These are phyloP conservation scores for Podospora pseudoanserina DNA, from an alignment of 495 filamentous ascomycete species.

Conservation along the genomic window DNA sequence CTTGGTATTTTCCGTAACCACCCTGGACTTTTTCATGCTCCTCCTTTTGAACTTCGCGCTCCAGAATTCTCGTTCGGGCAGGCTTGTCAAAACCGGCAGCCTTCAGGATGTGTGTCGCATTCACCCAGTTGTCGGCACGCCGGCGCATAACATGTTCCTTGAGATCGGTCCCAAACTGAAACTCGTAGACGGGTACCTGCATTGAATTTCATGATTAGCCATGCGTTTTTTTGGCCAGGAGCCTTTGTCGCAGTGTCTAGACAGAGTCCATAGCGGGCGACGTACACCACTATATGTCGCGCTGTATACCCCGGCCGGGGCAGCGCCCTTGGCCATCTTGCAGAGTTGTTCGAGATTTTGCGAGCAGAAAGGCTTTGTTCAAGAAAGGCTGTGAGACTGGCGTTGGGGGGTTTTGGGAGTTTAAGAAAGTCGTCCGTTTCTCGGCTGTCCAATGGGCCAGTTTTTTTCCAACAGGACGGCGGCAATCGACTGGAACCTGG, in stretches of 20 bases:
- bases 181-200: slow-evolving; percentile 72
- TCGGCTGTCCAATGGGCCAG: neutral
- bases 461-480: neutral
- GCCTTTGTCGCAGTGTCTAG: neutral
- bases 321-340: slow-evolving; percentile 41
- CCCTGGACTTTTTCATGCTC: slow-evolving; percentile 96
- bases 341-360: neutral
- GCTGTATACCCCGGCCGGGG: slow-evolving; percentile 62
- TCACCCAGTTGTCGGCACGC: slow-evolving; percentile 83
- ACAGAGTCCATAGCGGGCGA: slow-evolving; percentile 16
- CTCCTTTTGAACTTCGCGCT: slow-evolving; percentile 95
- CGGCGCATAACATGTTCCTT: slow-evolving; percentile 84
- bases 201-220: neutral
- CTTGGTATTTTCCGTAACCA: slow-evolving; percentile 98
- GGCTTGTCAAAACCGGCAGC: slow-evolving; percentile 70
- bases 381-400: neutral
- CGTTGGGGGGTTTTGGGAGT: neutral
- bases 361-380: neutral
- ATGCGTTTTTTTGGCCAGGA: neutral
- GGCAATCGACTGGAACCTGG: neutral
- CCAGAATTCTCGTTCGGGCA: slow-evolving; percentile 86
- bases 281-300: slow-evolving; percentile 93
- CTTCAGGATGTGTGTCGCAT: slow-evolving; percentile 93
- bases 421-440: neutral
- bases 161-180: slow-evolving; percentile 68